These are phyloP conservation scores for Leccinum fibrillosum DNA, from an alignment of 768 basidiomycete genomes.

Conservation along the genomic window DNA sequence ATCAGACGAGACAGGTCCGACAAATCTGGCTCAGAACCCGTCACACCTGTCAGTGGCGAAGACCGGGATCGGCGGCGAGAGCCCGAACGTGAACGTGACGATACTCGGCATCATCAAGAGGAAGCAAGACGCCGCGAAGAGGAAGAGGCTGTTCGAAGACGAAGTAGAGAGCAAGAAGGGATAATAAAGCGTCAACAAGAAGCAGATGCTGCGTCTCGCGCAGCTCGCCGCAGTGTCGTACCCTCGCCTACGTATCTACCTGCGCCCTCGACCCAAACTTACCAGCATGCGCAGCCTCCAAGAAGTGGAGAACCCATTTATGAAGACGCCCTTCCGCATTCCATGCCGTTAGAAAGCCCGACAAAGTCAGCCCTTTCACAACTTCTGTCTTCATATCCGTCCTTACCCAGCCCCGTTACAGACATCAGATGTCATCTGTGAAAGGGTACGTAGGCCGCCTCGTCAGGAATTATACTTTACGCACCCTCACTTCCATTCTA, in stretches of 20 bases:
- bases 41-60: slow-evolving; percentile 27
- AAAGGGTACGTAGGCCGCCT: slow-evolving; percentile 33
- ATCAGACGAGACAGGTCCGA: slow-evolving; percentile 23
- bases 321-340: slow-evolving; percentile 32
- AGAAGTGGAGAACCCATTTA: slow-evolving; percentile 30
- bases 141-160: slow-evolving; percentile 42
- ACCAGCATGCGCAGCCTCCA: slow-evolving; percentile 33
- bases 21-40: slow-evolving; percentile 22
- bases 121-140: slow-evolving; percentile 46
- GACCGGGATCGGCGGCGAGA: slow-evolving; percentile 26
- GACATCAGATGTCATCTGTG: slow-evolving; percentile 26
- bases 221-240: slow-evolving; percentile 36
- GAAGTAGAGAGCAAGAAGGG: slow-evolving; percentile 53
- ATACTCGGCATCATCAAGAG: slow-evolving; percentile 39
- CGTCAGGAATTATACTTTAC: slow-evolving; percentile 6
- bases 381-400: slow-evolving; percentile 34
- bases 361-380: slow-evolving; percentile 47
- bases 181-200: slow-evolving; percentile 59
- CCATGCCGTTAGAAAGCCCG: slow-evolving; percentile 68
- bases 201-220: slow-evolving; percentile 48
- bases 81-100: slow-evolving; percentile 23
- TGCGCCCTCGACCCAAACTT: slow-evolving; percentile 29
- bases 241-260: slow-evolving; percentile 26
- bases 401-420: slow-evolving; percentile 26
- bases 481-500: slow-evolving; percentile 20